Evolutionary conservation across 345 rosid genomes (phyloP).

Genomic region (Dovyalis caffra): DNA sequence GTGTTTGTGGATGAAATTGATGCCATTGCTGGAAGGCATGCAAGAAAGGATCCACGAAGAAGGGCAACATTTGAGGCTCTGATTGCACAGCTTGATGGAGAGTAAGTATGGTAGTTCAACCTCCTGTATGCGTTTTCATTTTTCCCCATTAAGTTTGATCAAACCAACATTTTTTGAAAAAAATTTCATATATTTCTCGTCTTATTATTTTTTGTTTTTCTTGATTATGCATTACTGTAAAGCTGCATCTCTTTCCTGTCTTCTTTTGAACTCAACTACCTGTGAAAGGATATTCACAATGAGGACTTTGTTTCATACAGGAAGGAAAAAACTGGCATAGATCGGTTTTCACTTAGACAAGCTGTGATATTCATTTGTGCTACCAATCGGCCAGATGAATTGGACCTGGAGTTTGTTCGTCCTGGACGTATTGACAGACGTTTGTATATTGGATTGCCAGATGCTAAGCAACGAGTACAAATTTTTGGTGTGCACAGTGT

Average conservation of each 20-base stretch:
- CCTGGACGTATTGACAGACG: constrained; percentile 94
- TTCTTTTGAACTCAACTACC: background rate
- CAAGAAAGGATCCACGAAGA: constrained; percentile 81
- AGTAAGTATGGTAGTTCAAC: constrained; percentile 51
- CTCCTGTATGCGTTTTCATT: background rate
- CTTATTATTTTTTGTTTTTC: background rate
- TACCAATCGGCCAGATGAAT: constrained; percentile 94
- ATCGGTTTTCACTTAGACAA: constrained; percentile 87
- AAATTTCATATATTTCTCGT: background rate
- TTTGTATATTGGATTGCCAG: constrained; percentile 89
- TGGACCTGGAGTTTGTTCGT: constrained; percentile 92
- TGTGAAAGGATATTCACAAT: constrained; percentile 18
- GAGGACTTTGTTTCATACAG: constrained; percentile 33
- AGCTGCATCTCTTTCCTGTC: background rate
- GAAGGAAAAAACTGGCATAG: constrained; percentile 84
- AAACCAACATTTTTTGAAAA: background rate
- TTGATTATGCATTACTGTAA: background rate
- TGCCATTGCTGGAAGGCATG: constrained; percentile 97
- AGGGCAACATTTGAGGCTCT: constrained; percentile 89
- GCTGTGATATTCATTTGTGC: constrained; percentile 99
- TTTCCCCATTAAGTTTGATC: background rate
- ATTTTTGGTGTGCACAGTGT: constrained; percentile 89
- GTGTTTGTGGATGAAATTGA: constrained; percentile 97
- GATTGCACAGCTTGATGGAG: constrained; percentile 90
- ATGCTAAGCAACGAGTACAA: constrained; percentile 85